Evolutionary conservation across 495 filamentous ascomycete species (phyloP).

Genomic region (Aspergillus diversus): DNA sequence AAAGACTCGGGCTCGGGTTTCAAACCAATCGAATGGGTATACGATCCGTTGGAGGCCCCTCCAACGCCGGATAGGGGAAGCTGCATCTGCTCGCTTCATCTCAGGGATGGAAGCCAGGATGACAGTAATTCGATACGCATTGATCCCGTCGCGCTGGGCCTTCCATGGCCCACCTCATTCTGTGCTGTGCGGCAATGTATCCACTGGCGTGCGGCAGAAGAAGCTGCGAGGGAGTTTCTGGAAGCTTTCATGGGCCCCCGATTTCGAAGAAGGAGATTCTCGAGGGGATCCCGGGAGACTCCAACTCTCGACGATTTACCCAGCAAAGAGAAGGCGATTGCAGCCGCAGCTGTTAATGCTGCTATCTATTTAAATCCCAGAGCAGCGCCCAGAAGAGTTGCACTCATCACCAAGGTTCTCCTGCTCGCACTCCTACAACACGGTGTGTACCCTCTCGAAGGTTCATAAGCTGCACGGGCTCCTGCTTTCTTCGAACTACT

Average conservation of each 20-base stretch:
- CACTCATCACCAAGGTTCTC: not conserved
- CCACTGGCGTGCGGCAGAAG: not conserved
- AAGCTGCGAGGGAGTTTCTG: not conserved
- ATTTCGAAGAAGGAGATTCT: not conserved
- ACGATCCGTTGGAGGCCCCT: not conserved
- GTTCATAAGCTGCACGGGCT: not conserved
- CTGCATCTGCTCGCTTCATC: not conserved
- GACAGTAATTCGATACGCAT: not conserved
- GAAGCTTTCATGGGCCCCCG: not conserved
- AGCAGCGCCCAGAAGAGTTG: not conserved
- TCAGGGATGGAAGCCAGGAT: not conserved
- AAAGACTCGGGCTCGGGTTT: not conserved
- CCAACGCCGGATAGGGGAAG: not conserved
- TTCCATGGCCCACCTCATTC: constrained; percentile 3
- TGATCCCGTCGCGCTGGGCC: not conserved
- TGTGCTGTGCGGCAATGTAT: not conserved
- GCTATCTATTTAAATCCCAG: not conserved
- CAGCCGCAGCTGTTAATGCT: not conserved
- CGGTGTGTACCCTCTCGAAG: not conserved
- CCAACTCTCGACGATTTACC: not conserved
- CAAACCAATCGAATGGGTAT: not conserved
- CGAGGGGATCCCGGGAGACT: not conserved
- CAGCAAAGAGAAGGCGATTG: not conserved
- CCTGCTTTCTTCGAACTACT: not conserved
- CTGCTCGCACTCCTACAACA: not conserved